phyloP scores from a whole-genome alignment of 768 basidiomycete genomes.

The Tricholoma saponaceum region DNA sequence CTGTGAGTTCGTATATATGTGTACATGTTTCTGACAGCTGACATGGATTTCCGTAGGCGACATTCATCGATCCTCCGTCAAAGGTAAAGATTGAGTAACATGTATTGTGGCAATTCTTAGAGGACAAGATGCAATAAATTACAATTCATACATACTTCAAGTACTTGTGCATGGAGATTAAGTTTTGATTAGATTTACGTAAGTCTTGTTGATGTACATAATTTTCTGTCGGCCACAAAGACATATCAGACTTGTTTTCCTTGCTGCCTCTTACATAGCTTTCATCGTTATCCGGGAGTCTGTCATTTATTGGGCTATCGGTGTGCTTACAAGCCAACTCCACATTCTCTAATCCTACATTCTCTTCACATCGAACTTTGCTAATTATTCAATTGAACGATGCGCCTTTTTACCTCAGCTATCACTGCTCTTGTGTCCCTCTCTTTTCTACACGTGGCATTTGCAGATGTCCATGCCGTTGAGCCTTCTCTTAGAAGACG shows the following conservation, averaged over 20 bases:
- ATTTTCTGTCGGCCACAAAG: neutral
- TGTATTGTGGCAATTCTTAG: constrained; percentile 5
- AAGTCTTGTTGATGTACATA: neutral
- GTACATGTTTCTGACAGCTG: neutral
- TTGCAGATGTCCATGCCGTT: constrained; percentile 9
- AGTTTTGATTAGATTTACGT: neutral
- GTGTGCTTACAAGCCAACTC: neutral
- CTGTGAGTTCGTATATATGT: constrained; percentile 41
- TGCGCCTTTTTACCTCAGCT: constrained; percentile 13
- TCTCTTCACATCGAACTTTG: constrained; percentile 8
- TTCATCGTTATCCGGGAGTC: neutral
- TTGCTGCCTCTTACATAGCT: neutral
- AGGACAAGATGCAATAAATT: constrained; percentile 14
- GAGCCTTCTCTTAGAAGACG: constrained; percentile 6
- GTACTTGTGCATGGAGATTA: no score
- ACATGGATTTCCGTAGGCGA: constrained; percentile 33
- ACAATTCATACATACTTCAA: neutral
- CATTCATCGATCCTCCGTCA: constrained; percentile 53
- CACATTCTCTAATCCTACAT: neutral
- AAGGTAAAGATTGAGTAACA: constrained; percentile 46
- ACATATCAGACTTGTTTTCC: neutral
- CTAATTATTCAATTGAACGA: constrained; percentile 6
- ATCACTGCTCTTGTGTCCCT: constrained; percentile 12
- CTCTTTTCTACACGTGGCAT: constrained; percentile 6
- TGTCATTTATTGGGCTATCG: neutral